These are phyloP conservation scores for Starmerella asiatica DNA, from an alignment of 805 yeast genomes.

Conservation along the genomic window DNA sequence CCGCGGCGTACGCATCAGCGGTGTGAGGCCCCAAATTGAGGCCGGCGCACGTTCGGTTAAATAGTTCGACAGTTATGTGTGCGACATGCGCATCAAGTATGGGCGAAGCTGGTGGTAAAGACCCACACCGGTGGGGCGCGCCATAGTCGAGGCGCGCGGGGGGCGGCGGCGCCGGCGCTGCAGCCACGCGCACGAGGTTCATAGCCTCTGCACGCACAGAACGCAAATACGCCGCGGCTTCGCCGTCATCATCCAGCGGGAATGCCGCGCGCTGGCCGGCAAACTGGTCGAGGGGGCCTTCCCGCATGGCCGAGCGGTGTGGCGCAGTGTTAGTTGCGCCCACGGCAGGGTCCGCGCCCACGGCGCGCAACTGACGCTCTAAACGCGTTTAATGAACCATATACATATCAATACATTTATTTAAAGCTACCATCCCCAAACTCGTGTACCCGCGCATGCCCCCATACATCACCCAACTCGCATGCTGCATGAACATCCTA, in stretches of 20 bases:
- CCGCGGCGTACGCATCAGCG: background rate
- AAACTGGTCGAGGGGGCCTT: slow-evolving; percentile 9
- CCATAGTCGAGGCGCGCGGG: background rate
- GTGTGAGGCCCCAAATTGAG: background rate
- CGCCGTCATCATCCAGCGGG: slow-evolving; percentile 19
- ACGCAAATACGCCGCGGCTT: slow-evolving; percentile 11
- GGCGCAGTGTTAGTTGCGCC: too few relatives aligned
- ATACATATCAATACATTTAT: too few relatives aligned
- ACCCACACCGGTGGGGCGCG: background rate
- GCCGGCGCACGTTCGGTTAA: background rate
- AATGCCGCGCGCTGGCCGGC: slow-evolving; percentile 21
- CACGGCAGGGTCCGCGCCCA: too few relatives aligned
- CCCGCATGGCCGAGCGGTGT: slow-evolving; percentile 1
- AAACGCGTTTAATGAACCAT: too few relatives aligned
- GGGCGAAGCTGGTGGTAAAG: background rate
- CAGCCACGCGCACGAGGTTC: background rate
- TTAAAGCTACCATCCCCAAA: too few relatives aligned
- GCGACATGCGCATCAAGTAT: background rate
- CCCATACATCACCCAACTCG: too few relatives aligned
- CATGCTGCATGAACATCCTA: too few relatives aligned
- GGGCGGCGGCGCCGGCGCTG: background rate
- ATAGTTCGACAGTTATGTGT: background rate
- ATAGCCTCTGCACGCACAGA: background rate
- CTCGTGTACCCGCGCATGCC: too few relatives aligned
- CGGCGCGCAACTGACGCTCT: too few relatives aligned